Evolutionary conservation across 2,329 filamentous ascomycete genomes (phyloP), one percentile per base, ranked within the genome.

Genomic region (Amphichorda felina): DNA sequence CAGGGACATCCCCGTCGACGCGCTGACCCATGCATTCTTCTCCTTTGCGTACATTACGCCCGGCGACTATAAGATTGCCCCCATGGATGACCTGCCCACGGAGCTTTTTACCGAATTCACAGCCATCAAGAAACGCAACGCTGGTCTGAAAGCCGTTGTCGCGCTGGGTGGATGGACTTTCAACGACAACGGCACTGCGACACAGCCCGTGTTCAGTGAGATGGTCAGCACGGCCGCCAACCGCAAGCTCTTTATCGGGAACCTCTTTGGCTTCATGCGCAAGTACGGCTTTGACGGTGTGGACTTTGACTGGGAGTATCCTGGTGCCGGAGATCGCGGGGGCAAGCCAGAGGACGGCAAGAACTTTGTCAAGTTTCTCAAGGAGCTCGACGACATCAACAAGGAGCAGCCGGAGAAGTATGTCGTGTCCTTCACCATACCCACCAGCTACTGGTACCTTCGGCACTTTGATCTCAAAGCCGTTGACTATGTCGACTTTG

Each of bases 131-230:
- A 14, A 33, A 4, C 33, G 33, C 10, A 47, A 49, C 27, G 31
- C 42, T 0, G 41, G 36, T 3, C 44, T 63, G 0, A 48, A 61
- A 37, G 46, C 48, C 0, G 46, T 50, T 15, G 34, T 43, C 15
- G 33, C 40, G 8, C 21, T 45, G 8, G 63, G 63, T 1, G 64
- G 64, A 0, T 66, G 60, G 59, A 48, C 51, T 0, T 60, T 60
- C 34, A 56, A 43, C 30, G 39, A 45, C 13, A 27, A 33, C 1
- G 36, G 36, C 1, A 11, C 38, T 0, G 22, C 45, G 2, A 42
- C 40, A 3, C 46, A 50, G 16, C 33, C 39, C 1, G 41, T 47
- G 5, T 55, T 54, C 30, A 39, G 38, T 14, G 38, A 46, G 17
- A 44, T 49, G 19, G 46, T 36, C 5, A 40, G 35, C 14, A 41